A percentile compares a stretch with the other conserved stretches of the same genome.
phyloP scores from a whole-genome alignment of 2,329 filamentous ascomycete genomes.

The Neospermospora avenae region DNA sequence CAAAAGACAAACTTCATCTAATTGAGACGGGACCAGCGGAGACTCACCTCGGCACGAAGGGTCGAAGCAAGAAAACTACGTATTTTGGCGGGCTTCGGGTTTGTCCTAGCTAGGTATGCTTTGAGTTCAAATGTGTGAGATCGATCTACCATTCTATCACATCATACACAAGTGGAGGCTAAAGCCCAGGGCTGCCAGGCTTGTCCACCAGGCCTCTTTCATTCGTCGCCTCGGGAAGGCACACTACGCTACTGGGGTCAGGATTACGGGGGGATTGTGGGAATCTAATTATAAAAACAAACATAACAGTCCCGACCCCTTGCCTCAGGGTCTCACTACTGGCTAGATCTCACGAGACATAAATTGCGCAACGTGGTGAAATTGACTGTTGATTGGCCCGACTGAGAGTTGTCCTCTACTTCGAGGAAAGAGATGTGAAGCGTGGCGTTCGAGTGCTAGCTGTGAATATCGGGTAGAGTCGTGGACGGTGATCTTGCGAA shows the following conservation, averaged over 20 bases:
- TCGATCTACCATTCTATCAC: neutral
- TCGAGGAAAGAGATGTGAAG: neutral
- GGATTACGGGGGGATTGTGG: no score
- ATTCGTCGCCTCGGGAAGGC: neutral
- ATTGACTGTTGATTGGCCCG: neutral
- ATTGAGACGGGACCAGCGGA: neutral
- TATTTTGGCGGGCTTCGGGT: no score
- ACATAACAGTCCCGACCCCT: no score
- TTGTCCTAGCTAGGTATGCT: no score
- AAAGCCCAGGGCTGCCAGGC: neutral
- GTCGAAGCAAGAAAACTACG: no score
- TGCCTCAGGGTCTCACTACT: neutral
- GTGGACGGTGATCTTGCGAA: neutral
- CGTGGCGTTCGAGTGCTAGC: neutral
- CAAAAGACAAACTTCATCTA: neutral
- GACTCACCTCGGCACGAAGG: neutral
- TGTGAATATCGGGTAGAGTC: neutral
- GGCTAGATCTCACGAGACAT: neutral
- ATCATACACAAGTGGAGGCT: neutral
- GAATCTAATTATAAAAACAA: neutral
- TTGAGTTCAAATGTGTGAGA: neutral
- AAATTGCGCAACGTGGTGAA: neutral
- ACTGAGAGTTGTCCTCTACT: no score
- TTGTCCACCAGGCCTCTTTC: neutral
- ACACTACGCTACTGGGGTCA: neutral